Percentiles rank a stretch among this genome's conserved stretches.
These are phyloP conservation scores for Komagataella pseudopastoris DNA, from an alignment of 805 yeast species.

Conservation along the genomic window DNA sequence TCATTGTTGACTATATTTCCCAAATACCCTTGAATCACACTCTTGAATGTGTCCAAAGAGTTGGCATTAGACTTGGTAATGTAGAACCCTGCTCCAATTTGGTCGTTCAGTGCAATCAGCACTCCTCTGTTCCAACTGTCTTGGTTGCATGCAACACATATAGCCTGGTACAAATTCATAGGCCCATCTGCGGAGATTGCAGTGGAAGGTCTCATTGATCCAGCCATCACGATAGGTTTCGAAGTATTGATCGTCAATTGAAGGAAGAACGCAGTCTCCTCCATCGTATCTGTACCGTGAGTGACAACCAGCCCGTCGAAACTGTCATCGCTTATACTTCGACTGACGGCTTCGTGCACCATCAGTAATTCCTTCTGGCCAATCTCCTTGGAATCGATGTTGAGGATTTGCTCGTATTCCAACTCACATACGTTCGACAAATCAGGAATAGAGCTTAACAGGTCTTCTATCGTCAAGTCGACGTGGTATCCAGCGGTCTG, in stretches of 20 bases:
- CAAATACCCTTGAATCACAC: conserved; percentile 52
- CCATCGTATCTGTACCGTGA: conserved; percentile 62
- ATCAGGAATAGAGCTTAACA: conserved; percentile 41
- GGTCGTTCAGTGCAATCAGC: conserved; percentile 52
- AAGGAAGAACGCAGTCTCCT: conserved; percentile 53
- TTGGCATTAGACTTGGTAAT: conserved; percentile 62
- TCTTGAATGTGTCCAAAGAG: conserved; percentile 55
- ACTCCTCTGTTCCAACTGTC: conserved; percentile 45
- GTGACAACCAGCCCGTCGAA: conserved; percentile 53
- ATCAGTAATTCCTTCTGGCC: conserved; percentile 29
- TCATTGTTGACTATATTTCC: conserved; percentile 59
- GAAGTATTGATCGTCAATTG: conserved; percentile 28
- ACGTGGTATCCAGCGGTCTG: conserved; percentile 43
- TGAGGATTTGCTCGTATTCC: conserved; percentile 49
- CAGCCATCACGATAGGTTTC: conserved; percentile 53
- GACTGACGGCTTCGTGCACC: conserved; percentile 31
- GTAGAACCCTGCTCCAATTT: conserved; percentile 57
- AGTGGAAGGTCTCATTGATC: conserved; percentile 65
- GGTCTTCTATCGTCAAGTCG: conserved; percentile 36
- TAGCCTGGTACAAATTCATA: conserved; percentile 60
- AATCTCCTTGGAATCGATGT: conserved; percentile 48
- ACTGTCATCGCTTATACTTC: conserved; percentile 22
- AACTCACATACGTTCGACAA: conserved; percentile 37
- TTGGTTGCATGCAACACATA: conserved; percentile 41
- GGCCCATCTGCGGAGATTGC: conserved; percentile 63